phyloP scores from a whole-genome alignment of 2,329 filamentous ascomycete species.

The Phyllosticta paracitricarpa region DNA sequence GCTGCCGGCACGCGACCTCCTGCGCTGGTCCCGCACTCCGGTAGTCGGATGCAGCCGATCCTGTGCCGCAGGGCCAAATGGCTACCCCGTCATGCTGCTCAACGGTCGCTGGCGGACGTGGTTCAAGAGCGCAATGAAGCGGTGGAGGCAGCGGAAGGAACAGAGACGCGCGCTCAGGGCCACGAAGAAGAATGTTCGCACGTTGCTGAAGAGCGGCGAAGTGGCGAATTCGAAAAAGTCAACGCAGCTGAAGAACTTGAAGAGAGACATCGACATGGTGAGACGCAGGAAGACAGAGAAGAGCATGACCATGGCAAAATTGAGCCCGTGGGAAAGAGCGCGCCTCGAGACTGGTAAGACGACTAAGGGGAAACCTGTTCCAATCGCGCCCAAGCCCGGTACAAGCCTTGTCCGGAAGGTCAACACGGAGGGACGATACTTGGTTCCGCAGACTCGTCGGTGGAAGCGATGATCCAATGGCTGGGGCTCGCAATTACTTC shows the following conservation, averaged over 20 bases:
- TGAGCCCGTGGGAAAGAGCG: background rate
- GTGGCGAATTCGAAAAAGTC: background rate
- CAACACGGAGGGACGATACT: background rate
- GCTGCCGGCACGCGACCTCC: background rate
- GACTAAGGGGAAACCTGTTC: background rate
- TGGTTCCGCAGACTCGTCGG: background rate
- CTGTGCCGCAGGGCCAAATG: background rate
- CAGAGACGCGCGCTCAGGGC: background rate
- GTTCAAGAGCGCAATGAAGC: background rate
- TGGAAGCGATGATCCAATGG: background rate
- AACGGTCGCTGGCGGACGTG: background rate
- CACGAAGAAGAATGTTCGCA: background rate
- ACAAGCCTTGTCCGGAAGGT: background rate
- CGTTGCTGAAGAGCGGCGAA: background rate
- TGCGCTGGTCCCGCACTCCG: background rate
- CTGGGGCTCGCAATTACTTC: no score
- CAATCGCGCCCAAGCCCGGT: background rate
- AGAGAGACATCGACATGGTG: background rate
- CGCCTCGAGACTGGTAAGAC: background rate
- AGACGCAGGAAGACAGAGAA: background rate
- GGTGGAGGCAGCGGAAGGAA: background rate
- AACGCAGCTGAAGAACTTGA: background rate
- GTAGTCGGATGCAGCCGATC: background rate
- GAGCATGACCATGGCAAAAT: background rate
- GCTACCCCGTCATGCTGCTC: background rate